Conservation (phyloP, 306 rosid species). For the Cicer cuneatum region DNA sequence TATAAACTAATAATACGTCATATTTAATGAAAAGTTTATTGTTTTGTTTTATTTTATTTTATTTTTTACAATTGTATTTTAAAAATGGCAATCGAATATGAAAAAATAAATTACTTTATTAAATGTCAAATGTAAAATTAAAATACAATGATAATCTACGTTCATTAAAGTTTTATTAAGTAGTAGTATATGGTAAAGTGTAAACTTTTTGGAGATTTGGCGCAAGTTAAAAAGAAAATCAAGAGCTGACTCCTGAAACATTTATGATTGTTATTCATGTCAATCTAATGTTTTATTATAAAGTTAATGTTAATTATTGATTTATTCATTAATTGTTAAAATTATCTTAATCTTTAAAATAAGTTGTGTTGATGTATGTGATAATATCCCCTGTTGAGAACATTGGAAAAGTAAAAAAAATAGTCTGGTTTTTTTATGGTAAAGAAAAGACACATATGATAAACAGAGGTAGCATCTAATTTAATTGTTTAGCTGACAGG, state of each 20-base stretch:
- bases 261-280: background rate
- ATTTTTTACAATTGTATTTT: no score
- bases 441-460: background rate
- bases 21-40: no score
- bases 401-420: conserved; percentile 5
- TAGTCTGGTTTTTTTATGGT: background rate
- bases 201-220: background rate
- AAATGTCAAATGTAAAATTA: no score
- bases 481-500: conserved; percentile 17
- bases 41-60: no score
- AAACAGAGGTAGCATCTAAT: conserved; percentile 22
- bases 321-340: background rate
- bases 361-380: background rate
- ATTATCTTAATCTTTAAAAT: background rate
- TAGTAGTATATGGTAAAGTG: no score
- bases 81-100: no score
- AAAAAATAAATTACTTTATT: no score
- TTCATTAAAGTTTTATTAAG: no score
- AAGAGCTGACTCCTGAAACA: background rate
- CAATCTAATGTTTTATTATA: background rate
- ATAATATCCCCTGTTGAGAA: background rate
- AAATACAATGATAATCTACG: no score
- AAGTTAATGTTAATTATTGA: background rate
- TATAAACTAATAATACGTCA: no score
- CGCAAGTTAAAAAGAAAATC: background rate